A percentile compares a stretch with the other conserved stretches of the same genome.
These are phyloP conservation scores for Cutaneotrichosporon sp. DNA, from an alignment of 1,284 basidiomycete genomes.

Conservation along the genomic window DNA sequence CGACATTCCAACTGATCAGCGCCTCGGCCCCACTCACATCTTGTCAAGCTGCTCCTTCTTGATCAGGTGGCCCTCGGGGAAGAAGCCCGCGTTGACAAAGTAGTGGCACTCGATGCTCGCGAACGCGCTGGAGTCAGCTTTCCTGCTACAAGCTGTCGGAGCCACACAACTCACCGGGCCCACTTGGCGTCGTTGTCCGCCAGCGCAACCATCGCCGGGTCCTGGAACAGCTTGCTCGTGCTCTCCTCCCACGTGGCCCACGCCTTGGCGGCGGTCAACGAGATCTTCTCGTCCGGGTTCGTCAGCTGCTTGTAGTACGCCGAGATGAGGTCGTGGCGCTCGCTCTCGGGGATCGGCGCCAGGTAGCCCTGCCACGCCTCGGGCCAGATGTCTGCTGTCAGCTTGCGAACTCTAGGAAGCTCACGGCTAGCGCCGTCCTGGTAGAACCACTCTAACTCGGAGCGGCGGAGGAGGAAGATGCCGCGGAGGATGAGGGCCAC, in stretches of 20 bases:
- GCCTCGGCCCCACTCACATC: conserved; percentile 64
- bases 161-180: conserved; percentile 63
- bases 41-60: conserved; percentile 82
- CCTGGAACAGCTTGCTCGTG: conserved; percentile 72
- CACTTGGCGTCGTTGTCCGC: conserved; percentile 69
- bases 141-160: neutral
- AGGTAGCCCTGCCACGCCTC: conserved; percentile 86
- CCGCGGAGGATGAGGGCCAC: conserved; percentile 80
- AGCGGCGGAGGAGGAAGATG: conserved; percentile 82
- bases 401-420: conserved; percentile 8
- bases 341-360: conserved; percentile 73
- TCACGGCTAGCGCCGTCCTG: conserved; percentile 58
- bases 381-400: conserved; percentile 64
- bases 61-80: conserved; percentile 84
- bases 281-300: conserved; percentile 66
- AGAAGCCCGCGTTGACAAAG: conserved; percentile 84
- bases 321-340: conserved; percentile 74
- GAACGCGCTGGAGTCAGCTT: conserved; percentile 64
- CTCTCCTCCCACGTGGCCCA: conserved; percentile 83
- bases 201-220: conserved; percentile 67
- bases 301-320: conserved; percentile 78
- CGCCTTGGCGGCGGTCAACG: conserved; percentile 68
- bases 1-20: no score
- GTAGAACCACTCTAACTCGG: conserved; percentile 90
- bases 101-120: conserved; percentile 92